Evolutionary conservation across 148 eudicot species (phyloP), one percentile per base, ranked within the genome.

Genomic region (Amaranthus hypochondriacus): DNA sequence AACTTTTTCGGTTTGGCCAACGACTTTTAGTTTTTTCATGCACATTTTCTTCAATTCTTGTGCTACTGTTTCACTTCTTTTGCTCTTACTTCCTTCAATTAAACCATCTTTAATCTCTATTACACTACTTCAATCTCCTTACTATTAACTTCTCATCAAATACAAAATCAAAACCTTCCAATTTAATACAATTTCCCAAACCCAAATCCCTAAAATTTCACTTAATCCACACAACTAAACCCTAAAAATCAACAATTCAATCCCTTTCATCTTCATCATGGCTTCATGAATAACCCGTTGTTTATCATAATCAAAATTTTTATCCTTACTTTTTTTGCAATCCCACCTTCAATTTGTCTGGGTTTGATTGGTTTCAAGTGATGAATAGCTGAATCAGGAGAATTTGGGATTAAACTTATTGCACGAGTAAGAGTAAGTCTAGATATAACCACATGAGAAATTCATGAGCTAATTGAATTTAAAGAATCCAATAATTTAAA

Each of bases 41-140:
- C 39, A 69, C 72, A 70, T 83, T 4, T 49, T 66, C 72, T 69
- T 75, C 80, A 90, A 66, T 3, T 72, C 81, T 48, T 68, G 59
- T 50, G 54, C 59, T 49, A 18, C 72, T 39, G 11, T 49, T 56
- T 49, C 72, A 56, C 9, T 15, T n/a, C 56, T 65, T n/a, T 21
- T 53, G 62, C 62, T 57, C 56, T 48, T 66, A 13, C 58, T 28
- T 42, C n/a, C 71, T 48, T 48, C 56, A n/a, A 15, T n/a, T 48
- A 74, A 65, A 66, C 18, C 74, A 12, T 10, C 74, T 21, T 18
- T 79, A 14, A 69, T 44, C 15, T 50, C 39, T 53, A 66, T 69
- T 51, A 79, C 46, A 85, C 84, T 50, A 83, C 85, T 43, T 60
- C 71, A 52, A 89, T 78, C 80, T 92, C 97, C 78, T 77, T 81